These are phyloP conservation scores for Melaleuca quinquenervia DNA, from an alignment of 345 rosid species.

Conservation along the genomic window DNA sequence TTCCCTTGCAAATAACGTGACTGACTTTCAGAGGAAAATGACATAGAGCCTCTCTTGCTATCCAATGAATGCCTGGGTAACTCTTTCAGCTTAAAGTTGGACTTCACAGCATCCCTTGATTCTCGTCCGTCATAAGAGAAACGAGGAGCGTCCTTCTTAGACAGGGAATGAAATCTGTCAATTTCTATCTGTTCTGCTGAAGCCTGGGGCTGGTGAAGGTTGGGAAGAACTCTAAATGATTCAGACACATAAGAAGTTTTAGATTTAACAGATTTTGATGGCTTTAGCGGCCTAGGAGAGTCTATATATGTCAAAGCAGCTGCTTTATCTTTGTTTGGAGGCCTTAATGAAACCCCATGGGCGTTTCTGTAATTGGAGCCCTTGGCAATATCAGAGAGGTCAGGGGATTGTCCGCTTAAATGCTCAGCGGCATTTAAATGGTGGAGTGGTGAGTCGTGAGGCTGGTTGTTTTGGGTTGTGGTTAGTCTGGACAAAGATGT, in stretches of 20 bases:
- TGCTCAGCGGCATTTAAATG: slow-evolving; percentile 22
- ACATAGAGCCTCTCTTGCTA: slow-evolving; percentile 49
- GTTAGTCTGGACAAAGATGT: slow-evolving; percentile 20
- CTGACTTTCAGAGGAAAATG: slow-evolving; percentile 16
- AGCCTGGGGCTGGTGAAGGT: slow-evolving; percentile 16
- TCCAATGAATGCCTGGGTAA: slow-evolving; percentile 83
- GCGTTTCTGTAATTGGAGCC: slow-evolving; percentile 52
- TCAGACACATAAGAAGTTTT: slow-evolving; percentile 31
- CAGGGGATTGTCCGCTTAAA: slow-evolving; percentile 25
- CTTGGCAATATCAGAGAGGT: not conserved
- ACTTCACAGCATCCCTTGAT: slow-evolving; percentile 34
- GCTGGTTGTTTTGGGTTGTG: not conserved
- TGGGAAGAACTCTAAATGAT: slow-evolving; percentile 27
- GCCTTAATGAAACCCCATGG: slow-evolving; percentile 26
- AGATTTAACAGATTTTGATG: slow-evolving; percentile 29
- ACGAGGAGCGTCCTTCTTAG: slow-evolving; percentile 55
- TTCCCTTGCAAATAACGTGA: not conserved
- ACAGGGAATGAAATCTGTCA: not conserved
- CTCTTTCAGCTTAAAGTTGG: slow-evolving; percentile 58
- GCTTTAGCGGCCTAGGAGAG: slow-evolving; percentile 59
- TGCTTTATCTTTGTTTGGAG: slow-evolving; percentile 16
- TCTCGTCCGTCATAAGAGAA: slow-evolving; percentile 84
- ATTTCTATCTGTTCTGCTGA: slow-evolving; percentile 22
- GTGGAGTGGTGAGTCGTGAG: slow-evolving; percentile 6
- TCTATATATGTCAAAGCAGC: slow-evolving; percentile 41